Percentiles rank a stretch among this genome's conserved stretches.
phyloP scores from a whole-genome alignment of 495 filamentous ascomycete species.

The Hypoxylon rickii region DNA sequence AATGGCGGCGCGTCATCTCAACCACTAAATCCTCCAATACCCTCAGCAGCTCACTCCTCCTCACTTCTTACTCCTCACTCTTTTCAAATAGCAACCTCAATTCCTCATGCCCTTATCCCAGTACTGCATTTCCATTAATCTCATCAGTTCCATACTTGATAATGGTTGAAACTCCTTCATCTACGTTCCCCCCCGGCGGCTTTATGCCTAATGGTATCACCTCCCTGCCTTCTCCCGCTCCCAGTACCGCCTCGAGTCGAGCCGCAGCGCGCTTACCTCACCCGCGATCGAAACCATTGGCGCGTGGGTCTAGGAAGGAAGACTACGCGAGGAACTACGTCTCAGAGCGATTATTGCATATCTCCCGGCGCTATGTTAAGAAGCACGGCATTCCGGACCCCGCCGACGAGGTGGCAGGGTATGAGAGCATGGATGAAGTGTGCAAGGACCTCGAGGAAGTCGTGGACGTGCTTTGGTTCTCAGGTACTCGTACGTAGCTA shows the following conservation, averaged over 20 bases:
- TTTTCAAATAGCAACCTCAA: not conserved
- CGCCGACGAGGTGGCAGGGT: constrained; percentile 62
- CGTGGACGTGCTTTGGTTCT: constrained; percentile 80
- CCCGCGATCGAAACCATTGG: constrained; percentile 66
- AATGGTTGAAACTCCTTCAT: constrained; percentile 49
- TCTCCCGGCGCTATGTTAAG: constrained; percentile 75
- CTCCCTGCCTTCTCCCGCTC: constrained; percentile 58
- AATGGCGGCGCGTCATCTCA: not conserved
- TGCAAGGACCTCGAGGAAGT: constrained; percentile 71
- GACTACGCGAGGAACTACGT: constrained; percentile 72
- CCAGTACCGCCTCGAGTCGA: constrained; percentile 53
- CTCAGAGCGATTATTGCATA: constrained; percentile 62
- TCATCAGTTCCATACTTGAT: constrained; percentile 8
- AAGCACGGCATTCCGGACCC: constrained; percentile 64
- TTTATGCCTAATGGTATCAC: constrained; percentile 50
- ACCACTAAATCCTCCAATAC: too few species aligned
- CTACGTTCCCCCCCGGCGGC: constrained; percentile 43
- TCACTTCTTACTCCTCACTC: not conserved
- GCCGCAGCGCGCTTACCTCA: constrained; percentile 59
- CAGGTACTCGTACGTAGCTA: constrained; percentile 73
- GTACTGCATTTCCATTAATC: not conserved
- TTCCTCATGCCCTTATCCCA: constrained; percentile 10
- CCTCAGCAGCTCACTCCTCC: too few species aligned
- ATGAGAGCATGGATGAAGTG: constrained; percentile 69
- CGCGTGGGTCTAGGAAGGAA: constrained; percentile 76